Conservation (phyloP, 805 yeast species). For the Cyberlindnera petersonii region DNA sequence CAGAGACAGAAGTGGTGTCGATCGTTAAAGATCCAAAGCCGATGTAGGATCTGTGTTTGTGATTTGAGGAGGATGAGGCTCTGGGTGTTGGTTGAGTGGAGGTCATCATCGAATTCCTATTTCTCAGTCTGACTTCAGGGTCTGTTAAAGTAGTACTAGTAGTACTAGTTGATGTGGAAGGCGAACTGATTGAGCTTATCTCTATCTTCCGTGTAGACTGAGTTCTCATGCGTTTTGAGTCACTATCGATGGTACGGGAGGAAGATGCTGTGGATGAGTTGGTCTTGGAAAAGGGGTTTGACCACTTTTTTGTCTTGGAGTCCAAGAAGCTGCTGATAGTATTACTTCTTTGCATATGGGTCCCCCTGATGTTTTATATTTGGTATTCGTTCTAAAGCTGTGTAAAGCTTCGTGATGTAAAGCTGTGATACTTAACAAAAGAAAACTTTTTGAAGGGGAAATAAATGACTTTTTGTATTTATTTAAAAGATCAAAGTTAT, state of each 20-base stretch:
- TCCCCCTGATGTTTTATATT: no score
- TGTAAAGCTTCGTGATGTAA: no score
- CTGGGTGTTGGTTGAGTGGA: neutral
- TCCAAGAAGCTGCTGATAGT: slow-evolving; percentile 7
- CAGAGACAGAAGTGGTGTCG: slow-evolving; percentile 12
- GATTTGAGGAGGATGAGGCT: neutral
- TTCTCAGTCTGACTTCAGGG: slow-evolving; percentile 1
- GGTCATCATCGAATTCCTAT: slow-evolving; percentile 9
- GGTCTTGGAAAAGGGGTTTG: slow-evolving; percentile 9
- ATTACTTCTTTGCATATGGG: slow-evolving; percentile 15
- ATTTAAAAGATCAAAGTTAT: no score
- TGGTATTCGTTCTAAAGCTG: no score
- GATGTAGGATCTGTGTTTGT: slow-evolving; percentile 16
- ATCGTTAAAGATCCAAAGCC: slow-evolving; percentile 10
- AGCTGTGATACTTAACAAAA: no score
- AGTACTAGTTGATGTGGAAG: neutral
- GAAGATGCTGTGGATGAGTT: neutral
- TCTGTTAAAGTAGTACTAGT: no score
- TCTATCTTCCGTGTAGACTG: neutral
- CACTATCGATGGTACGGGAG: neutral
- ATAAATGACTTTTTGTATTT: no score
- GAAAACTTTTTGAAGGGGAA: no score
- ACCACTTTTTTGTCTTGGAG: slow-evolving; percentile 5
- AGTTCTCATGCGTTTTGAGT: no score
- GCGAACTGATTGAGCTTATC: slow-evolving; percentile 3